phyloP scores from a whole-genome alignment of 192 early-diverging fungal genomes.

The Entomortierella parvispora region DNA sequence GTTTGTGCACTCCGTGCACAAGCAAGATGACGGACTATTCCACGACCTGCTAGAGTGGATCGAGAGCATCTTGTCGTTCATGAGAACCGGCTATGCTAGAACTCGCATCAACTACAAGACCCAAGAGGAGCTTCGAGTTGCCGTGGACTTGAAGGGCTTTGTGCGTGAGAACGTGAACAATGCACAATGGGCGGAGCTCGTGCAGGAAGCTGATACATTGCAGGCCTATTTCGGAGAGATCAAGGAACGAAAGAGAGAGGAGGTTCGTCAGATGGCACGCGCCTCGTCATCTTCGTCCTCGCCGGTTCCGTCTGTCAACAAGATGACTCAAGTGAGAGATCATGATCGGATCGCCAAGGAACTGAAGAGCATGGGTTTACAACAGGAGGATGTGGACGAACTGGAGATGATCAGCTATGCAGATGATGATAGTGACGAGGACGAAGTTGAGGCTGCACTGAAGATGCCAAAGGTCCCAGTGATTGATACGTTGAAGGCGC shows the following conservation, averaged over 20 bases:
- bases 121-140: constrained; percentile 9
- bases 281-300: neutral
- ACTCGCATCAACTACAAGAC: constrained; percentile 44
- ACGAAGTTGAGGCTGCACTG: constrained; percentile 11
- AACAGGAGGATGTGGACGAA: constrained; percentile 56
- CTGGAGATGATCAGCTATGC: constrained; percentile 53
- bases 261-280: constrained; percentile 39
- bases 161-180: constrained; percentile 39
- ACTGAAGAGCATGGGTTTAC: constrained; percentile 26
- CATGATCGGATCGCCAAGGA: constrained; percentile 28
- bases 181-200: constrained; percentile 23
- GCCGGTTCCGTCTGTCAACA: neutral
- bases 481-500: constrained; percentile 18
- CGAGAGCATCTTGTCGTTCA: constrained; percentile 52
- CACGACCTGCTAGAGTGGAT: constrained; percentile 57
- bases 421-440: constrained; percentile 21
- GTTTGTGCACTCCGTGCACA: constrained; percentile 66
- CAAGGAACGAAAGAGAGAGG: constrained; percentile 47
- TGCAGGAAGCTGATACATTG: constrained; percentile 41
- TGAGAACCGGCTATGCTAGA: constrained; percentile 49
- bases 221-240: constrained; percentile 22
- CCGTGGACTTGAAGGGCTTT: constrained; percentile 36
- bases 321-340: neutral
- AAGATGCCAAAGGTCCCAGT: constrained; percentile 33
- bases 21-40: constrained; percentile 60